phyloP scores from a whole-genome alignment of 257 asterid species.

The Petunia secreta region DNA sequence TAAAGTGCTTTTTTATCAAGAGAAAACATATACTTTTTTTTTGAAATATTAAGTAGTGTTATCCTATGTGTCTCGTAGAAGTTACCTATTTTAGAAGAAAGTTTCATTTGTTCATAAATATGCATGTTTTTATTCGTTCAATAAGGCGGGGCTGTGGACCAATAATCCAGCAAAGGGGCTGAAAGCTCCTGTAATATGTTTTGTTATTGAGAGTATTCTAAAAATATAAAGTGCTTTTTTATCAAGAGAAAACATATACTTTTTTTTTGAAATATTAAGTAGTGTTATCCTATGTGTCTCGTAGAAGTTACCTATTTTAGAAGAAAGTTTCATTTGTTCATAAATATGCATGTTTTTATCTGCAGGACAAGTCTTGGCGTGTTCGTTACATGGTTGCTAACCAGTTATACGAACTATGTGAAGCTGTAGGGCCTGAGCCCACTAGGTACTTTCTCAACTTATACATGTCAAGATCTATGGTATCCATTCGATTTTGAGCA shows the following conservation, averaged over 20 bases:
- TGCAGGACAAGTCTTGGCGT: constrained; percentile 99
- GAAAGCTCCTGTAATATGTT: background rate
- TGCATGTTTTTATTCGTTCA: background rate
- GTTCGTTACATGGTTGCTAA: constrained; percentile 99
- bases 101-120: background rate
- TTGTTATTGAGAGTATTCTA: background rate
- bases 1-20: background rate
- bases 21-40: too few relatives aligned
- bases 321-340: background rate
- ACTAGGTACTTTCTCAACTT: constrained; percentile 60
- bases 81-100: background rate
- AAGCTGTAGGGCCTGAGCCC: constrained; percentile 97
- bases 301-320: background rate
- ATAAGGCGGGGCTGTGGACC: too few relatives aligned
- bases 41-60: background rate
- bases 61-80: background rate
- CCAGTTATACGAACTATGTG: constrained; percentile 94
- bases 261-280: too few relatives aligned
- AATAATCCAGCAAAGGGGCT: too few relatives aligned
- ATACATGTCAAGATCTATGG: background rate
- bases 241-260: too few relatives aligned
- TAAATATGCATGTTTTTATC: background rate
- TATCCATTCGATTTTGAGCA: background rate
- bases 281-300: background rate
- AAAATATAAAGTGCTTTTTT: background rate